Conservation (phyloP, 306 rosid genomes). For the Macrotyloma uniflorum region DNA sequence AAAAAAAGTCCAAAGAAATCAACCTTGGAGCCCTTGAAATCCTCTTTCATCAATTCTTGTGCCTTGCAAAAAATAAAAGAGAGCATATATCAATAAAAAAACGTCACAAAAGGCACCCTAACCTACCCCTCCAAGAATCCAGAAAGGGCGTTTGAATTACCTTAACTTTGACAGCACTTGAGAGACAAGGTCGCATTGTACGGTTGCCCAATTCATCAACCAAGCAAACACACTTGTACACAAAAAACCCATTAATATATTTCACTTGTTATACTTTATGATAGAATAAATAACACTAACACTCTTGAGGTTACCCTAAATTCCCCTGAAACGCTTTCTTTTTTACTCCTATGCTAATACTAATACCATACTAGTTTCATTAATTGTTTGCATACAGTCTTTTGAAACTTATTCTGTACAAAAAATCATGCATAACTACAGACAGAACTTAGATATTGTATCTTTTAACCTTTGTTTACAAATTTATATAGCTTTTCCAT, state of each 20-base stretch:
- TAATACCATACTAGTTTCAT: too few relatives aligned
- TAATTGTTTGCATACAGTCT: too few relatives aligned
- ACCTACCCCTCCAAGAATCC: neutral
- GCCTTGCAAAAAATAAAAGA: constrained; percentile 50
- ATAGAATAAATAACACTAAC: neutral
- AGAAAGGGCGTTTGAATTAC: constrained; percentile 39
- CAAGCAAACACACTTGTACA: constrained; percentile 88
- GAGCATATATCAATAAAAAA: neutral
- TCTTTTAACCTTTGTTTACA: too few relatives aligned
- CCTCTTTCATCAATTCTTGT: constrained; percentile 70
- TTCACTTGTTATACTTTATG: neutral
- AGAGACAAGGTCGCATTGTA: constrained; percentile 95
- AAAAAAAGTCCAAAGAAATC: constrained; percentile 26
- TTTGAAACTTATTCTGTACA: neutral
- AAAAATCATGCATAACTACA: neutral
- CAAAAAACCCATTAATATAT: constrained; percentile 20
- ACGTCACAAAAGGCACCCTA: neutral
- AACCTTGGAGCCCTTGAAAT: constrained; percentile 94
- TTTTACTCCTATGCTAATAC: neutral
- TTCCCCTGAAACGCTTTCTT: neutral
- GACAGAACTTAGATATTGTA: neutral
- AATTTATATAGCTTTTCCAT: neutral
- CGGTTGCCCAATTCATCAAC: constrained; percentile 85
- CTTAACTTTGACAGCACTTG: constrained; percentile 87
- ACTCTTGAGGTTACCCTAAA: neutral